Evolutionary conservation across 371 early-diverging fungal species (phyloP).

Genomic region (Rhizopus delemar): DNA sequence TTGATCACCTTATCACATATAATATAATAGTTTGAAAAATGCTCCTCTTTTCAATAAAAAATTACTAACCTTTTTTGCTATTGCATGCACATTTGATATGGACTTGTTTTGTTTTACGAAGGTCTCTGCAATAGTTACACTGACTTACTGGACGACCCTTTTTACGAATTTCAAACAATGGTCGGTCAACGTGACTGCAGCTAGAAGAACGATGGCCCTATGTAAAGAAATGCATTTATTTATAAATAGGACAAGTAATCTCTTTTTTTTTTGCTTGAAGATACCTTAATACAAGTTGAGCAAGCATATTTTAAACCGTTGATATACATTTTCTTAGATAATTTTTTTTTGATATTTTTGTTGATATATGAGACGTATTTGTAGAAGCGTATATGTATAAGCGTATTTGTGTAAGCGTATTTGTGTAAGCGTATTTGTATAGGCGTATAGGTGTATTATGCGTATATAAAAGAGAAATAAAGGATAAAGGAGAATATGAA

Average conservation of each 20-base stretch:
- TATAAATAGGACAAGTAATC: neutral
- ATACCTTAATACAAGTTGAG: conserved; percentile 43
- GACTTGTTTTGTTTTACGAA: conserved; percentile 73
- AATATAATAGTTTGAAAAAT: neutral
- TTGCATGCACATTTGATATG: conserved; percentile 75
- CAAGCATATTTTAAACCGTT: conserved; percentile 45
- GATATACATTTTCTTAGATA: conserved; percentile 29
- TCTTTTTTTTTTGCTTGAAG: neutral
- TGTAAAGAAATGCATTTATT: conserved; percentile 9
- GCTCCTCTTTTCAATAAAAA: conserved; percentile 8
- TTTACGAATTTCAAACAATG: conserved; percentile 68
- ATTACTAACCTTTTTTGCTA: conserved; percentile 39
- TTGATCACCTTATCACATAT: neutral
- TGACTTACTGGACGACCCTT: conserved; percentile 83
- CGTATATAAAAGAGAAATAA: neutral
- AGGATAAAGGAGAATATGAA: neutral
- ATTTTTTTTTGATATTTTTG: neutral
- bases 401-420: neutral
- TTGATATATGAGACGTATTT: neutral
- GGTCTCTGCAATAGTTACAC: conserved; percentile 75
- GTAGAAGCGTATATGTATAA: neutral
- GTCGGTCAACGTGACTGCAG: conserved; percentile 66
- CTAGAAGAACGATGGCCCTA: conserved; percentile 68
- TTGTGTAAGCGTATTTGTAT: neutral
- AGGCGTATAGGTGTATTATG: neutral